Base-by-base conservation (phyloP, 2,329 filamentous ascomycete genomes). In the Hirsutella rhossiliensis region DNA sequence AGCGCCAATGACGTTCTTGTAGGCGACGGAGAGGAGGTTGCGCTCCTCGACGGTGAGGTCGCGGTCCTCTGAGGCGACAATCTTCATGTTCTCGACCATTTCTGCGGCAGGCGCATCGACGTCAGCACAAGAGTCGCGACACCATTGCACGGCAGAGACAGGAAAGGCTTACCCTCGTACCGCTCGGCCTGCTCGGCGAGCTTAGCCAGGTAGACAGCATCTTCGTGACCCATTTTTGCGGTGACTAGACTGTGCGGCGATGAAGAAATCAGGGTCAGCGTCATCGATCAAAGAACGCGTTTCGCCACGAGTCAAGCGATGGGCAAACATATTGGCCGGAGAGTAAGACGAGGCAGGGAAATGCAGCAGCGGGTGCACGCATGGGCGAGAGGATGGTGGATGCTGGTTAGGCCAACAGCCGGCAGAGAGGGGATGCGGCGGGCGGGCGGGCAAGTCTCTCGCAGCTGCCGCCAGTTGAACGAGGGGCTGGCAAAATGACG, bases 1-100 rank as follows among this genome's bases (percentile, higher is more conserved):
- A 59, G 89, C 86, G 68, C 89, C 89, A 63, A 96, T 92, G 66
- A 96, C 89, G 74, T 96, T 96, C 84, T 96, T 96, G 82, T 96
- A 96, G 69, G 89, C 89, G 65, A 96, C 89, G 48, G 88, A 95
- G 50, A 96, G 81, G 53, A 96, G 87, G 75, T 96, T 96, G 67
- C 89, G 86, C 80, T 96, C 89, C 73, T 96, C 90, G 56, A 96
- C 88, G 53, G 82, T 84, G 58, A 88, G 77, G 62, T 88, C 84
- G 60, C 76, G 80, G 64, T 86, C 80, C 65, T 90, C 87, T 56
- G 85, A 89, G 61, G 90, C 90, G 62, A 96, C 90, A 57, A 86
- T 82, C 82, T 96, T 97, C 90, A 97, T 97, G 81, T 96, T 95
- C 78, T 95, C 88, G 57, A 97, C 90, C 90, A 97, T 96, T 74